Conservation (phyloP, 2,329 filamentous ascomycete genomes). For the Diaporthe aspalathi region DNA sequence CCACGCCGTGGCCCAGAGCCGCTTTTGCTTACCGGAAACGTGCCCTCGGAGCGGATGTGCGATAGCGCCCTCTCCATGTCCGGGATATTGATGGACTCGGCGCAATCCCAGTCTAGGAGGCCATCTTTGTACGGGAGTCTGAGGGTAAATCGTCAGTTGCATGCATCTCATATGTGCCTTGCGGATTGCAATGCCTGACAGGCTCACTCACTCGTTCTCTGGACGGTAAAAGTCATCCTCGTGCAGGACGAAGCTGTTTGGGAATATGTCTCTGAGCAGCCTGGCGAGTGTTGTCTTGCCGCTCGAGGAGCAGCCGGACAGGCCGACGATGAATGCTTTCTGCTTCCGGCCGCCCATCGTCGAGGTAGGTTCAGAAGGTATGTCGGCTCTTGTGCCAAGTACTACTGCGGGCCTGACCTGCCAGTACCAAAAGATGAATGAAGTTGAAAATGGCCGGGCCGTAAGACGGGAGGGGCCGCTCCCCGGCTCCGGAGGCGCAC, state of each 20-base stretch:
- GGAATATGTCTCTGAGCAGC: conserved; percentile 84
- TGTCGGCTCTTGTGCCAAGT: background rate
- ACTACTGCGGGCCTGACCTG: background rate
- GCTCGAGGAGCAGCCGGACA: conserved; percentile 91
- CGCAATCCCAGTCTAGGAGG: conserved; percentile 92
- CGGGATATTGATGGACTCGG: conserved; percentile 79
- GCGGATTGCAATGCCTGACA: background rate
- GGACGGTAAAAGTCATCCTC: conserved; percentile 95
- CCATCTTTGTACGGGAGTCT: conserved; percentile 68
- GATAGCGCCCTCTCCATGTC: conserved; percentile 74
- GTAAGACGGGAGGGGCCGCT: conserved; percentile 22
- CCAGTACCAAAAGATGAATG: background rate
- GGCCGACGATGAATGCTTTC: conserved; percentile 75
- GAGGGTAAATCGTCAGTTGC: conserved; percentile 18
- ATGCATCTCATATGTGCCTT: no score
- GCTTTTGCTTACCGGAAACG: conserved; percentile 67
- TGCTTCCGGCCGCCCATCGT: conserved; percentile 53
- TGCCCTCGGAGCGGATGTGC: conserved; percentile 77
- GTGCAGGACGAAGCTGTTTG: conserved; percentile 84
- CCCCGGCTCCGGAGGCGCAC: conserved; percentile 5
- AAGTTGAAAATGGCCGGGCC: conserved; percentile 12
- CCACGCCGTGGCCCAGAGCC: conserved; percentile 42
- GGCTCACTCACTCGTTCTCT: conserved; percentile 72
- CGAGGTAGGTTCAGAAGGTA: background rate
- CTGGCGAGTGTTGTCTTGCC: conserved; percentile 95